These are phyloP conservation scores for Hymenoscyphus fructigenus DNA, from an alignment of 2,329 filamentous ascomycete genomes.

Conservation along the genomic window DNA sequence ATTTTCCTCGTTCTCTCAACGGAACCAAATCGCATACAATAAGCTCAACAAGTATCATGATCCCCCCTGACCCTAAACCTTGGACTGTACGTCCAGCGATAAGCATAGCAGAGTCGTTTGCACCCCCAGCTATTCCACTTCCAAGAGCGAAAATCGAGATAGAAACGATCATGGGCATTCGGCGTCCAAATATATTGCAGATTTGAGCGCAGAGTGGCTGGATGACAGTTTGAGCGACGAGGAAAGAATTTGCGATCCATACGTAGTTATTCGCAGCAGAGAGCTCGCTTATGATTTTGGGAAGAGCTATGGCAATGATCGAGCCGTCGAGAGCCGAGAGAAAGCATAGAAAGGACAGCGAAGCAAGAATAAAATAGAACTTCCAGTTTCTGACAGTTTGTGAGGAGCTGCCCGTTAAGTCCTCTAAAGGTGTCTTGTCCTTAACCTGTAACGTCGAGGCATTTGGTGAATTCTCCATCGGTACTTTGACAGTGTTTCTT, in stretches of 20 bases:
- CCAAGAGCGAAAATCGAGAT: not conserved
- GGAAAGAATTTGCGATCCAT: slow-evolving; percentile 13
- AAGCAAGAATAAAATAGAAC: not conserved
- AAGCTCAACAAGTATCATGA: not conserved
- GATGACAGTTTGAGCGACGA: slow-evolving; percentile 6
- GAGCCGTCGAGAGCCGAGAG: not conserved
- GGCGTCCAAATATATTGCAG: slow-evolving; percentile 6
- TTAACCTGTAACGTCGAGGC: too few relatives aligned
- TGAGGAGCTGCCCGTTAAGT: too few relatives aligned
- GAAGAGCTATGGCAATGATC: not conserved
- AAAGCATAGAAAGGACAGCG: not conserved
- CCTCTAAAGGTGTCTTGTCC: too few relatives aligned
- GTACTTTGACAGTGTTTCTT: too few relatives aligned
- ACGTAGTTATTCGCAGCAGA: slow-evolving; percentile 7
- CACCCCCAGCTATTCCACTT: not conserved
- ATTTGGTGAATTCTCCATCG: too few relatives aligned
- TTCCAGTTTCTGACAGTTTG: too few relatives aligned
- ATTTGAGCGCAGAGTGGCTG: slow-evolving; percentile 9
- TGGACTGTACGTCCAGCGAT: not conserved
- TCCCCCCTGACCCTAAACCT: not conserved
- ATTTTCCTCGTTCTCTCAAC: not conserved
- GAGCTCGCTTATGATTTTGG: not conserved
- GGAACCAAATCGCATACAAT: not conserved
- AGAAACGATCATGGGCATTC: not conserved
- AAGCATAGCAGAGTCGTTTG: not conserved